Base-by-base conservation (phyloP, 106 monocot species). In the Chionographis japonica region DNA sequence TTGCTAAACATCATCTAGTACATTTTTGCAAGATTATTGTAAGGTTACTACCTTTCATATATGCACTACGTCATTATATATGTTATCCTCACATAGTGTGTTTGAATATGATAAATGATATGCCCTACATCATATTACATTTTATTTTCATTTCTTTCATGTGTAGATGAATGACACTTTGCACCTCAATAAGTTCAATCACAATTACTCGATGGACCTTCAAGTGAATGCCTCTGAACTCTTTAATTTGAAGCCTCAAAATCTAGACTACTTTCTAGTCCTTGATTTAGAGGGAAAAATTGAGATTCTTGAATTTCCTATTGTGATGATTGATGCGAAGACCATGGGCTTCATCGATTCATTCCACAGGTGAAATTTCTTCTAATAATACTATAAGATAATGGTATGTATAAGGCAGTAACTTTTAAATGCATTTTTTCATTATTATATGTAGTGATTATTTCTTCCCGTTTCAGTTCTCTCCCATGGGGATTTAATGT, bases 241-340 rank as follows among this genome's bases (percentile, higher is more conserved):
- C 8, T 61, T 68, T 55, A 76, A 72, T 14, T 12, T 82, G 57
- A 75, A 68, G 63, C 64, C 68, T 76, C 84, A 80, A 68, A 65
- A 80, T 55, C 55, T 97, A 13, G 89, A 92, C 78, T 77, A 82
- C 51, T 66, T 97, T 70, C 57, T 97, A 68, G 78, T 97, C 58
- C 92, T 97, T 74, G 97, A 97, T 73, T 74, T 97, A 76, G 97
- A 97, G 58, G 97, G 97, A 19, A 92, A 83, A 75, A 85, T 92
- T 67, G 97, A 97, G 70, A 97, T 97, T 75, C 89, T 97, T 72
- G 97, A 97, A 72, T 97, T 97, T 84, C 97, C 97, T 18, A 86
- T 97, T 73, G 53, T 97, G 50, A 83, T 92, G 86, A 92, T 97
- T 68, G 85, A 92, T 76, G 77, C 84, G 49, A 88, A 69, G 64